phyloP scores from a whole-genome alignment of 139 green algal genomes.

The Spirogloea muscicola region DNA sequence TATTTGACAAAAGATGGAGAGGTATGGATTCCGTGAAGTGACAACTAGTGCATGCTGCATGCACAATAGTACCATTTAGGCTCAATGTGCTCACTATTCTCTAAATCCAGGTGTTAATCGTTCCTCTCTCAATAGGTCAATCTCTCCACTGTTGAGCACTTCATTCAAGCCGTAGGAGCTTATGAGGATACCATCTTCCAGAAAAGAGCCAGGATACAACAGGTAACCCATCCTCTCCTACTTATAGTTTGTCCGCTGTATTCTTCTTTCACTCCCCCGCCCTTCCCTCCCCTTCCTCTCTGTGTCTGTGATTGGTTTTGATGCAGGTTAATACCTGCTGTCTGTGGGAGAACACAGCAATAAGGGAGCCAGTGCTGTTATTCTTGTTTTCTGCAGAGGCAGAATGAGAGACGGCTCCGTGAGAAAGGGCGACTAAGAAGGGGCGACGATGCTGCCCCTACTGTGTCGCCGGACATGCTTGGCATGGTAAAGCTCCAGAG shows the following conservation, averaged over 20 bases:
- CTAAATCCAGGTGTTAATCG: not conserved
- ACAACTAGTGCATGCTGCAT: not conserved
- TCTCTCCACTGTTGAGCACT: slow-evolving; percentile 79
- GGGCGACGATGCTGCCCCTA: slow-evolving; percentile 23
- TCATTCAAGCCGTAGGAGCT: slow-evolving; percentile 77
- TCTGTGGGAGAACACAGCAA: too few relatives aligned
- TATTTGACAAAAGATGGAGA: slow-evolving; percentile 74
- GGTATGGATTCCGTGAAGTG: slow-evolving; percentile 4
- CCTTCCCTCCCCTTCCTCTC: too few relatives aligned
- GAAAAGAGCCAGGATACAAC: slow-evolving; percentile 73
- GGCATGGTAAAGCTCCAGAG: not conserved
- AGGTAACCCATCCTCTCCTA: slow-evolving; percentile 13
- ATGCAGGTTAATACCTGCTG: too few relatives aligned
- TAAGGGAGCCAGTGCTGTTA: too few relatives aligned
- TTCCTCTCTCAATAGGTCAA: slow-evolving; percentile 54
- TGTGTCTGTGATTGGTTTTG: too few relatives aligned
- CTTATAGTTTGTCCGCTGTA: too few relatives aligned
- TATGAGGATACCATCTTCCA: slow-evolving; percentile 93
- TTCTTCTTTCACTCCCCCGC: too few relatives aligned
- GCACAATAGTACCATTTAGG: not conserved
- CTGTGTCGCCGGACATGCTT: not conserved
- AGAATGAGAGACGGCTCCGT: slow-evolving; percentile 23
- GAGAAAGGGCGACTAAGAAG: slow-evolving; percentile 23
- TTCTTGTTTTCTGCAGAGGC: slow-evolving; percentile 30
- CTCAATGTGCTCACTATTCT: not conserved